Evolutionary conservation across 108 stramenopile species (phyloP), one percentile per base, ranked within the genome.

Genomic region (Nitzschia sp.): DNA sequence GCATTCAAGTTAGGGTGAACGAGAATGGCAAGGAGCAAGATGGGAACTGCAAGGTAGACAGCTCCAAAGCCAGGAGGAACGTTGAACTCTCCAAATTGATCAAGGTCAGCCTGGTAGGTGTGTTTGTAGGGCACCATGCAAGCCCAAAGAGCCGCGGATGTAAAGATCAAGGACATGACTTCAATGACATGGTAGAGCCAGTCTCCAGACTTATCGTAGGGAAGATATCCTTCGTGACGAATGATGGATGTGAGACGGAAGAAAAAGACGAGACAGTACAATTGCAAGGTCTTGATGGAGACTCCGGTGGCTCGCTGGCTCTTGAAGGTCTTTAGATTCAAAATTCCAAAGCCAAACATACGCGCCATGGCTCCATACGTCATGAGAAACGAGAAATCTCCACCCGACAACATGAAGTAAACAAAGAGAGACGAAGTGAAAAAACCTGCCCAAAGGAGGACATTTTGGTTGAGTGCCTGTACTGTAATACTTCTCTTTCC

Each of bases 301-400:
- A 99, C 85, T 9, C 96, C 97, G 3, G 91, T 83, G 15, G 92
- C 96, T 53, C 91, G 67, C 67, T 90, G 85, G 40, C 80, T 84
- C 65, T 79, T 85, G 58, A 87, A 92, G 14, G 89, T 90, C 71
- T 96, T 95, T 37, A 92, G 75, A 67, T 95, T 95, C n/a, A 96
- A 74, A 72, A 98, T 93, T 12, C 94, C 87, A 68, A 98, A 95
- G 0, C 94, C 97, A 80, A 97, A 97, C 87, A 92, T 92, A 12
- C 97, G 88, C 41, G 95, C 90, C 81, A 98, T 91, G 60, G 96
- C 93, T 22, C 94, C 98, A 53, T 96, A 97, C 2, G 97, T 97
- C 94, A 99, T 93, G 34, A 99, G 87, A 71, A 99, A 98, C 57
- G 95, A 96, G 78, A 99, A 99, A 72, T 99, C 98, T 20, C 96